A percentile compares a stretch with the other conserved stretches of the same genome.
Conservation (phyloP, 306 rosid species). For the Hippophae rhamnoides region DNA sequence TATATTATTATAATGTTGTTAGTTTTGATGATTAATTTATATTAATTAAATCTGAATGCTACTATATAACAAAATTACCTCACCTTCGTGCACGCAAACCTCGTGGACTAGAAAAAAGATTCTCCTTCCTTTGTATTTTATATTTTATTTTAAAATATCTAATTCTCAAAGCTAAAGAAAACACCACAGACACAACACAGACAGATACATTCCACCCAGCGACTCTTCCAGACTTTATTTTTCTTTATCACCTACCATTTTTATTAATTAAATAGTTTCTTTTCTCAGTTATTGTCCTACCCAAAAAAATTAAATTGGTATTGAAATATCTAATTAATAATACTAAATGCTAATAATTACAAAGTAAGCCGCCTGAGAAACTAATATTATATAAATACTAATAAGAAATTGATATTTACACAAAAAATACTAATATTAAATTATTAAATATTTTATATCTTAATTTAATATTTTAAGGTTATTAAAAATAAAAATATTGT, state of each 20-base stretch:
- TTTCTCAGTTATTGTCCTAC: neutral
- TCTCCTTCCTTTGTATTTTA: too few species aligned
- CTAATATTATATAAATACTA: too few species aligned
- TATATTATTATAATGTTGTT: too few species aligned
- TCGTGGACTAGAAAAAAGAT: neutral
- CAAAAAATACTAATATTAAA: too few species aligned
- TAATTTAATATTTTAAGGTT: neutral
- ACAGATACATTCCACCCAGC: neutral
- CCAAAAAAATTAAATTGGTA: too few species aligned
- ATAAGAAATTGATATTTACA: too few species aligned
- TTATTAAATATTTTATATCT: neutral
- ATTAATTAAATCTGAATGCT: too few species aligned
- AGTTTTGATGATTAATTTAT: too few species aligned
- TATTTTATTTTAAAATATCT: neutral
- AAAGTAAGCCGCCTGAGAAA: neutral
- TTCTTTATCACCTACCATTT: too few species aligned
- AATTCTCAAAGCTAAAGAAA: neutral
- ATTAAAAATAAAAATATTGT: neutral
- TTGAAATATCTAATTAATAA: neutral
- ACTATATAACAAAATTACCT: too few species aligned
- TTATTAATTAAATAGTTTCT: neutral
- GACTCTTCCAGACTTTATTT: constrained; percentile 2
- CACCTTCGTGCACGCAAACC: constrained; percentile 12
- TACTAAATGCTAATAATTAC: neutral
- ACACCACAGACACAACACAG: too few species aligned